Conservation (phyloP, 2,329 filamentous ascomycete species). For the Beauveria pseudobassiana region DNA sequence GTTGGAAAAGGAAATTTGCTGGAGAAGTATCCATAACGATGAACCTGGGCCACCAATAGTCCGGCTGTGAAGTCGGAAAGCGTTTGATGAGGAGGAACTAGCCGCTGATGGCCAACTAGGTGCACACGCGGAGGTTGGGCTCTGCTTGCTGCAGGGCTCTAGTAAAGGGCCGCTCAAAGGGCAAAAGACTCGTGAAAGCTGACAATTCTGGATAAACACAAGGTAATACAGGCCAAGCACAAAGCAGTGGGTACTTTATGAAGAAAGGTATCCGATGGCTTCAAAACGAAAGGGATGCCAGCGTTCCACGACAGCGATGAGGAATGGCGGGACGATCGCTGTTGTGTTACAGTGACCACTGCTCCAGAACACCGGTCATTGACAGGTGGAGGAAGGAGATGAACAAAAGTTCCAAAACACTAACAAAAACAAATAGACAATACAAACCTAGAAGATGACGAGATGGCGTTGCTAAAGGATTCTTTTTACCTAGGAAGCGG, state of each 20-base stretch:
- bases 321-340: neutral
- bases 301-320: neutral
- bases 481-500: no score
- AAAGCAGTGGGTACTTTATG: neutral
- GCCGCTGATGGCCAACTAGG: neutral
- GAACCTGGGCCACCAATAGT: neutral
- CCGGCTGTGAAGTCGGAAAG: neutral
- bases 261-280: neutral
- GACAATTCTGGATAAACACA: neutral
- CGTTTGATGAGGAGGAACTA: no score
- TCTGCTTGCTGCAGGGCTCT: neutral
- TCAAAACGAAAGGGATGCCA: neutral
- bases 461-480: neutral
- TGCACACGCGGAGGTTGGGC: neutral
- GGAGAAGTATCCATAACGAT: neutral
- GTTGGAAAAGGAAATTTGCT: neutral
- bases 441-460: neutral
- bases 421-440: neutral
- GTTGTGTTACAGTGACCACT: neutral
- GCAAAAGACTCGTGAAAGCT: neutral
- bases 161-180: neutral
- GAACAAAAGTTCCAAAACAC: neutral
- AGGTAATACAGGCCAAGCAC: neutral
- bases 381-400: no score
- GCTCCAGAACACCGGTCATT: neutral